Evolutionary conservation across 768 basidiomycete species (phyloP).

Genomic region (Suillus alpinus): DNA sequence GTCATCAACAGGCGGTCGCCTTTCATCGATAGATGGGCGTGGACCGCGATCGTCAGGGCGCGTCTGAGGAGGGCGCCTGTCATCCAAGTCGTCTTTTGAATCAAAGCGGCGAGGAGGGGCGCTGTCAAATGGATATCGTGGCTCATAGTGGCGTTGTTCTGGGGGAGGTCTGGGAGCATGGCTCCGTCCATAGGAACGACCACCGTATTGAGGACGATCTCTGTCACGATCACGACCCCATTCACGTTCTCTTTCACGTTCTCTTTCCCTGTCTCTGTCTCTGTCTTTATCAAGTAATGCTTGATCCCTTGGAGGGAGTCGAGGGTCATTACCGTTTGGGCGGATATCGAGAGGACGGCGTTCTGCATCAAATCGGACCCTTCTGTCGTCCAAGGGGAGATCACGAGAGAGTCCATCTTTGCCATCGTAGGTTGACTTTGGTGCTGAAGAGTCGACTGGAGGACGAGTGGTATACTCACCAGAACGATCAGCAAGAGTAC

Average conservation of each 20-base stretch:
- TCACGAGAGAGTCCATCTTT: slow-evolving; percentile 31
- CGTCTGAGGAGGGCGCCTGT: slow-evolving; percentile 21
- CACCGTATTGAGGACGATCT: slow-evolving; percentile 35
- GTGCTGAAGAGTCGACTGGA: slow-evolving; percentile 21
- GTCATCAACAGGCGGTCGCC: slow-evolving; percentile 28
- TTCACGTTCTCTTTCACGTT: slow-evolving; percentile 32
- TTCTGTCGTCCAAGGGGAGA: slow-evolving; percentile 30
- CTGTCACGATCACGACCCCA: slow-evolving; percentile 28
- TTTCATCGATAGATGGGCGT: slow-evolving; percentile 30
- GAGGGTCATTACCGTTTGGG: slow-evolving; percentile 16
- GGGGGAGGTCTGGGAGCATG: slow-evolving; percentile 42
- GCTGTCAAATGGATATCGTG: slow-evolving; percentile 34
- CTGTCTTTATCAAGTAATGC: slow-evolving; percentile 33
- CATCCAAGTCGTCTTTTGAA: slow-evolving; percentile 27
- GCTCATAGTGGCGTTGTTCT: slow-evolving; percentile 48
- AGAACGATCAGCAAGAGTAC: slow-evolving; percentile 17
- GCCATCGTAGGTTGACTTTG: slow-evolving; percentile 21
- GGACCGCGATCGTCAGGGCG: slow-evolving; percentile 26
- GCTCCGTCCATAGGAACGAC: slow-evolving; percentile 38
- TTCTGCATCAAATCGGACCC: slow-evolving; percentile 23
- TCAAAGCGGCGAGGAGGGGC: slow-evolving; percentile 33
- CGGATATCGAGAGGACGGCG: slow-evolving; percentile 13
- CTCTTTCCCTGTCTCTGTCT: slow-evolving; percentile 31
- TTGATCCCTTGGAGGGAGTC: slow-evolving; percentile 26
- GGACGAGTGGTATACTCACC: slow-evolving; percentile 30